Percentiles rank a stretch among this genome's conserved stretches.
phyloP scores from a whole-genome alignment of 345 rosid species.

The Cardiospermum halicacabum region DNA sequence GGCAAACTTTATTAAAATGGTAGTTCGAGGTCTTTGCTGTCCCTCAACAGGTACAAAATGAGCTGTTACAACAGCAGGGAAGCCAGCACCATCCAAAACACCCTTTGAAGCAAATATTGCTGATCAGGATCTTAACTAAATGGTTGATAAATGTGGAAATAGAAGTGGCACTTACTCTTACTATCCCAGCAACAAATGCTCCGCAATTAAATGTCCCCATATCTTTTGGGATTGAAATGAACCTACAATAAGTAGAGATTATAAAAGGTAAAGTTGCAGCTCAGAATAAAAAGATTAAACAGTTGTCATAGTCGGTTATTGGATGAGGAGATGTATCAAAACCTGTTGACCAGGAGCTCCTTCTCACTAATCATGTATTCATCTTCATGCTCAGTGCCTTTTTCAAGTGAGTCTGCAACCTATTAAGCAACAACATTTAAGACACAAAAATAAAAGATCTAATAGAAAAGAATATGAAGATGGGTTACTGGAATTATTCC shows the following conservation, averaged over 20 bases:
- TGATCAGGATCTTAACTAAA: constrained; percentile 16
- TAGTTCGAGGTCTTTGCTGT: constrained; percentile 93
- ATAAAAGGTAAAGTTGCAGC: constrained; percentile 3
- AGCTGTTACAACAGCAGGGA: constrained; percentile 95
- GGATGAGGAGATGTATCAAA: not conserved
- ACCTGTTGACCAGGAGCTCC: constrained; percentile 96
- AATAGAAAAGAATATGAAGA: no score
- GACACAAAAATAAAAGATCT: no score
- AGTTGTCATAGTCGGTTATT: not conserved
- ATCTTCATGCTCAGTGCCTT: constrained; percentile 98
- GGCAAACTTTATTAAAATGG: constrained; percentile 91
- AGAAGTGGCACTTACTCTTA: constrained; percentile 46
- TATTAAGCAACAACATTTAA: constrained; percentile 24
- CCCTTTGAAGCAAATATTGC: constrained; percentile 47
- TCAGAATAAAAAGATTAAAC: not conserved
- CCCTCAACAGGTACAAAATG: constrained; percentile 99
- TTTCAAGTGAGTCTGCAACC: constrained; percentile 99
- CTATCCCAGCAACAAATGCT: constrained; percentile 99
- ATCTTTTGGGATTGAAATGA: constrained; percentile 94
- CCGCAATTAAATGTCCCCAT: constrained; percentile 99
- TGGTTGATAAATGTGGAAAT: not conserved
- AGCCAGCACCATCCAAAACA: constrained; percentile 86
- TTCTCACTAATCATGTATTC: constrained; percentile 99
- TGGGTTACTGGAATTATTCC: no score
- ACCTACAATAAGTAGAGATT: constrained; percentile 34